Percentiles rank a stretch among this genome's conserved stretches.
phyloP scores from a whole-genome alignment of 2,329 filamentous ascomycete genomes.

The Fusarium sororula region DNA sequence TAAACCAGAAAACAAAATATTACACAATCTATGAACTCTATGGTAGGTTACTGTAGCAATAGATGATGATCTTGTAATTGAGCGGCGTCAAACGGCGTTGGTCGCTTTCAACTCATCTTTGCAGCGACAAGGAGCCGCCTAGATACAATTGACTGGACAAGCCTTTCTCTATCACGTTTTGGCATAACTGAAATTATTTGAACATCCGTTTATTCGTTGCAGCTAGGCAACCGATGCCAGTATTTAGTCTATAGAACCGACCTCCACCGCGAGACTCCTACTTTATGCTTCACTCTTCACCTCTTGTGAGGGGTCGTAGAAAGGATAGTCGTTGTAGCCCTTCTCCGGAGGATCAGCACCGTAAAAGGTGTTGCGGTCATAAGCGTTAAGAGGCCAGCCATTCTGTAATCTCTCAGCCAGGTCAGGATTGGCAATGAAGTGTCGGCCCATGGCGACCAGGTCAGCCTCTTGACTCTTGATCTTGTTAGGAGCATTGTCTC shows the following conservation, averaged over 20 bases:
- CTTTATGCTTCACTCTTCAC: background rate
- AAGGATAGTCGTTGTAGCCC: constrained; percentile 45
- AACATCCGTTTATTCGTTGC: fast-evolving
- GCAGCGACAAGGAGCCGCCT: background rate
- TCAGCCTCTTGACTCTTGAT: constrained; percentile 45
- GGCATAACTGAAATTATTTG: fast-evolving
- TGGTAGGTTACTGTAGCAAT: fast-evolving
- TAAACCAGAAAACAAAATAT: fast-evolving
- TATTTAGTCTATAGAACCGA: background rate
- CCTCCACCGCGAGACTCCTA: background rate
- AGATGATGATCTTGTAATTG: background rate
- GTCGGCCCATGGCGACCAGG: constrained; percentile 44
- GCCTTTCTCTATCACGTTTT: background rate
- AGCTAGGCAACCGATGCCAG: background rate
- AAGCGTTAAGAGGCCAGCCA: constrained; percentile 48
- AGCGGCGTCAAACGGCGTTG: background rate
- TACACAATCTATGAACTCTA: fast-evolving
- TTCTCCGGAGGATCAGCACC: constrained; percentile 28
- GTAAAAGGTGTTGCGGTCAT: constrained; percentile 54
- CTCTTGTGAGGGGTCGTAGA: background rate
- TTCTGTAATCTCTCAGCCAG: constrained; percentile 50
- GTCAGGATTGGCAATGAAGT: constrained; percentile 49
- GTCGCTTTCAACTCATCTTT: background rate
- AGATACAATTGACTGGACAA: background rate
- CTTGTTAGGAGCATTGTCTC: constrained; percentile 39